Base-by-base conservation (phyloP, 2,329 filamentous ascomycete species). In the Aspergillus sp. region DNA sequence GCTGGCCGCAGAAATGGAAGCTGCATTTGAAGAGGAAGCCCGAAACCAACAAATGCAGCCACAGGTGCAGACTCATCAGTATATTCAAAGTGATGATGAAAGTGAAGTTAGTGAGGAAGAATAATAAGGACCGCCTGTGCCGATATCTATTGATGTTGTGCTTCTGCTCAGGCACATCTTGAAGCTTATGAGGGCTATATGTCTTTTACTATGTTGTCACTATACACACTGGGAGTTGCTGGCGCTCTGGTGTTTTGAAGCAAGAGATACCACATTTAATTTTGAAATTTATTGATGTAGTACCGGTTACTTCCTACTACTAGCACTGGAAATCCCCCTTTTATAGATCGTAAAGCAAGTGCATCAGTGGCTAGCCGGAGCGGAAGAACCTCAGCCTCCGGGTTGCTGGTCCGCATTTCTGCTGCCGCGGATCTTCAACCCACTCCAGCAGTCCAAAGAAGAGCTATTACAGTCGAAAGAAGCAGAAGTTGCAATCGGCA, bases 71-170 rank as follows among this genome's bases (percentile, higher is more conserved):
- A 70, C 71, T 23, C 71, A 73, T 43, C 72, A 71, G 31, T 77
- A 76, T 57, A 66, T 72, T 49, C 67, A 69, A 25, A 83, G 80
- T 41, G 85, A 87, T 19, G 77, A 81, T 56, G 87, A 89, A 73
- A 89, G 87, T 66, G 86, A 88, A 67, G 86, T 89, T 57, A 89
- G 87, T 66, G 87, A 89, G 71, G 87, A 89, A 72, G 87, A 89
- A 71, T 89, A 65, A 74, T 59, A 41, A 41, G 11, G 13, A 41
- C 11, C 34, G 2, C 4, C 8, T 57, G n/a, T 11, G 25, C 25
- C 2, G 15, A 50, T 49, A 11, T 64, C 25, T 28, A 43, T 54
- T 52, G 49, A 7, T 15, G 6, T 60, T 58, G 15, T 48, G n/a
- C 11, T 15, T 51, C n/a, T 58, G 38, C 19, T 48, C 54, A 17